A percentile compares a stretch with the other conserved stretches of the same genome.
Evolutionary conservation across 345 rosid species (phyloP).

Genomic region (Cardamine resedifolia): DNA sequence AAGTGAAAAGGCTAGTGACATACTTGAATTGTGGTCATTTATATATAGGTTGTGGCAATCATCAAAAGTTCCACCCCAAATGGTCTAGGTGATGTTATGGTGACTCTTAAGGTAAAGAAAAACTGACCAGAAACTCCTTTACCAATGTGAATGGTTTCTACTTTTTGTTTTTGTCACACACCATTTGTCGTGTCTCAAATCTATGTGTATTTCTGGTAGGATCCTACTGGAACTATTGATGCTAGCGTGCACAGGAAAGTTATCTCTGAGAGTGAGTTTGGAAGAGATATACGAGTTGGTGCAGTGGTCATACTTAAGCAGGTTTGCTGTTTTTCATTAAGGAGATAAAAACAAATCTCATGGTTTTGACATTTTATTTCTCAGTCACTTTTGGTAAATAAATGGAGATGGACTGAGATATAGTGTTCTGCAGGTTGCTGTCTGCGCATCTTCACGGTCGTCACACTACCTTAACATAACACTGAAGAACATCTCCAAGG

Average conservation of each 20-base stretch:
- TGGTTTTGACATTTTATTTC: conserved; percentile 9
- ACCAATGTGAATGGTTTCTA: not conserved
- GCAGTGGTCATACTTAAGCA: conserved; percentile 66
- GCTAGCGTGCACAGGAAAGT: conserved; percentile 76
- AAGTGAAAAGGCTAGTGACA: conserved; percentile 5
- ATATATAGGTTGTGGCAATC: conserved; percentile 63
- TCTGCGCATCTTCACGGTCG: conserved; percentile 57
- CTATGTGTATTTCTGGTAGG: conserved; percentile 45
- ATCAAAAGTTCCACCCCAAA: conserved; percentile 67
- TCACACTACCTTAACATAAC: conserved; percentile 72
- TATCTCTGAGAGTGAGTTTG: conserved; percentile 51
- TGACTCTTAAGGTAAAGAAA: conserved; percentile 68
- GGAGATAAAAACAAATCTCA: not conserved
- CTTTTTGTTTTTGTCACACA: not conserved
- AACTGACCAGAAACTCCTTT: not conserved
- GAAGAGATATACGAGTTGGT: conserved; percentile 65
- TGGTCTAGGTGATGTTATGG: conserved; percentile 84
- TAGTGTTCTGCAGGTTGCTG: conserved; percentile 62
- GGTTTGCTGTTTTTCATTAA: conserved; percentile 42
- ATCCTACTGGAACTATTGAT: conserved; percentile 72
- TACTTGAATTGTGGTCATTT: conserved; percentile 13
- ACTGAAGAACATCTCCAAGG: conserved; percentile 69
- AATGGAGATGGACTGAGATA: conserved; percentile 21
- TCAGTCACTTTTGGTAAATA: not conserved
- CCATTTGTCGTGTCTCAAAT: not conserved